Conservation (phyloP, 177 flowering plant species). For the Tripterygium wilfordii region DNA sequence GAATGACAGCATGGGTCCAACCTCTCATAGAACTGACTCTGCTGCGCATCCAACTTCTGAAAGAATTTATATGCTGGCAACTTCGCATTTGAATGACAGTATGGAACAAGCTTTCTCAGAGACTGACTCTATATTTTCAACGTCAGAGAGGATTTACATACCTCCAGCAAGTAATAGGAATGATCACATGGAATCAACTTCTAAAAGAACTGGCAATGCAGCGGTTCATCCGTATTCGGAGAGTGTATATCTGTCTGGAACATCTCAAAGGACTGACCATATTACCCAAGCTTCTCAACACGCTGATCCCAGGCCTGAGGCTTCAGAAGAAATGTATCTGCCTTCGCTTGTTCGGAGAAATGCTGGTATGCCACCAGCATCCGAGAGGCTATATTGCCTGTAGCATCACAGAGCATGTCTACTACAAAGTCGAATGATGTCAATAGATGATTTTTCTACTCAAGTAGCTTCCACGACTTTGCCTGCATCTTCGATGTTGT, state of each 20-base stretch:
- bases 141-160: conserved; percentile 14
- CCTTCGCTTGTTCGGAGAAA: conserved; percentile 9
- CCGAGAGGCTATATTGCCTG: conserved; percentile 20
- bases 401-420: conserved; percentile 15
- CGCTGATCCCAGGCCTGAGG: conserved; percentile 4
- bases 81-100: conserved; percentile 9
- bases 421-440: conserved; percentile 12
- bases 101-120: conserved; percentile 11
- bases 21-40: conserved; percentile 4
- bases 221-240: conserved; percentile 7
- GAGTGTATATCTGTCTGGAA: conserved; percentile 9
- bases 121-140: conserved; percentile 6
- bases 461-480: conserved; percentile 14
- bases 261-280: conserved; percentile 8
- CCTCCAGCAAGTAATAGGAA: conserved; percentile 7
- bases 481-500: conserved; percentile 14
- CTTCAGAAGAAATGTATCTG: conserved; percentile 17
- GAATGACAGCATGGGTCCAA: conserved; percentile 5
- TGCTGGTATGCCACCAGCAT: conserved; percentile 12
- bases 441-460: conserved; percentile 18
- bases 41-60: conserved; percentile 5
- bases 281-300: conserved; percentile 10
- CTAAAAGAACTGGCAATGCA: conserved; percentile 6
- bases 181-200: conserved; percentile 6
- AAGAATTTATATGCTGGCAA: conserved; percentile 7